These are phyloP conservation scores for Colletotrichum scovillei DNA, from an alignment of 2,329 filamentous ascomycete genomes.

Conservation along the genomic window DNA sequence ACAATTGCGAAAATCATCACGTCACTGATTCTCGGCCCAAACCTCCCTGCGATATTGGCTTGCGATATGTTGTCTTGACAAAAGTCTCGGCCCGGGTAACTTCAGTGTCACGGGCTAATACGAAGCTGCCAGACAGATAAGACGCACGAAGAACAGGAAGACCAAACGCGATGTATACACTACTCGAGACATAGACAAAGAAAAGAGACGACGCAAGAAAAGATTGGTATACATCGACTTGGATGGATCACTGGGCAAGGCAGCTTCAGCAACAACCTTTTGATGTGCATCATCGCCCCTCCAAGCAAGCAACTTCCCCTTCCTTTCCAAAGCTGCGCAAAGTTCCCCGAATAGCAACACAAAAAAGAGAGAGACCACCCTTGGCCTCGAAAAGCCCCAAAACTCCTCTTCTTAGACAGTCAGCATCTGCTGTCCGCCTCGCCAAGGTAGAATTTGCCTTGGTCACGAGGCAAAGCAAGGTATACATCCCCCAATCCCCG, in stretches of 20 bases:
- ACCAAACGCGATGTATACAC: slow-evolving; percentile 13
- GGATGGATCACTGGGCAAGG: background rate
- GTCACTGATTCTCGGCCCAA: background rate
- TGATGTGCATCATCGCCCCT: background rate
- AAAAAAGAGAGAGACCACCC: background rate
- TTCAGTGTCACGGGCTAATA: background rate
- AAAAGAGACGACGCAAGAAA: background rate
- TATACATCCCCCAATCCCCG: background rate
- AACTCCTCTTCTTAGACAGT: slow-evolving; percentile 14
- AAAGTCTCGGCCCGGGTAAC: no score
- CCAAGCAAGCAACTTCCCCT: slow-evolving; percentile 10
- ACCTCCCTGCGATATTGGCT: no score
- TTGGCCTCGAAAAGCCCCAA: slow-evolving; percentile 8
- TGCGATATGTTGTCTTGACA: no score
- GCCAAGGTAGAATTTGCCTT: background rate
- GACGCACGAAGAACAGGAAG: background rate
- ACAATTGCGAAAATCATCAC: background rate
- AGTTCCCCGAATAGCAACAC: background rate
- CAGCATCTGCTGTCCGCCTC: slow-evolving; percentile 13
- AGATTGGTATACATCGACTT: slow-evolving; percentile 27
- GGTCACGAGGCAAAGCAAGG: slow-evolving; percentile 6
- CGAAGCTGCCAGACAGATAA: background rate
- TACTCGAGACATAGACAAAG: slow-evolving; percentile 19
- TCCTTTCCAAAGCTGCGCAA: slow-evolving; percentile 1
- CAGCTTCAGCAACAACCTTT: background rate